phyloP scores from a whole-genome alignment of 805 yeast genomes.

The Tetrapisispora arboricola region DNA sequence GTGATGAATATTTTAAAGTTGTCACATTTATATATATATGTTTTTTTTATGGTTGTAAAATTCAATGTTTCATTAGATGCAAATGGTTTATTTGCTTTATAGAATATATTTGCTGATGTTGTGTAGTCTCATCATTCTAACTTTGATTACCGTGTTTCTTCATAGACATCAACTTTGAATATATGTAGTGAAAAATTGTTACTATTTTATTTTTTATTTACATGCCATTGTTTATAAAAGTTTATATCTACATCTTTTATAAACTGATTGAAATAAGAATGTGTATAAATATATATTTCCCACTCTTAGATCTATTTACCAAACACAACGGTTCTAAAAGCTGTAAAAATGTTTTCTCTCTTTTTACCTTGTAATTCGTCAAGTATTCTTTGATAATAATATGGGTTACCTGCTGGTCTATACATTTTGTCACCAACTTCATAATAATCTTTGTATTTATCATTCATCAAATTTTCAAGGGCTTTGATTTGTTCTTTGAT shows the following conservation, averaged over 20 bases:
- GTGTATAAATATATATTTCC: neutral
- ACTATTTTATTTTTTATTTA: neutral
- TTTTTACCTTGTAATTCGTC: conserved; percentile 62
- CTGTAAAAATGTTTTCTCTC: conserved; percentile 54
- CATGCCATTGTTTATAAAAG: neutral
- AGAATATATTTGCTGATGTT: neutral
- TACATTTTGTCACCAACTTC: conserved; percentile 54
- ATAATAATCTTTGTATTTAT: conserved; percentile 55
- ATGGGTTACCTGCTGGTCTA: conserved; percentile 78
- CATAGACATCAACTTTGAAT: neutral
- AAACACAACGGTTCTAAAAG: conserved; percentile 62
- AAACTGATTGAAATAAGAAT: neutral
- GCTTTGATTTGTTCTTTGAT: conserved; percentile 47
- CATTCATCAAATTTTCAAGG: conserved; percentile 44
- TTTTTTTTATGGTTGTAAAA: no score
- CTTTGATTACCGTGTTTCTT: no score
- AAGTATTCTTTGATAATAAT: conserved; percentile 61
- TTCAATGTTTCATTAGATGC: no score
- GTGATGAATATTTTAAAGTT: no score
- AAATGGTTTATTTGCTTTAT: neutral
- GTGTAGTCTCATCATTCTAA: no score
- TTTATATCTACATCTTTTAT: neutral
- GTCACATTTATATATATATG: neutral
- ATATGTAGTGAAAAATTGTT: neutral
- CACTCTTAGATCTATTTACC: conserved; percentile 58